phyloP scores from a whole-genome alignment of 176 grass and related monocot genomes.

The Canna indica region DNA sequence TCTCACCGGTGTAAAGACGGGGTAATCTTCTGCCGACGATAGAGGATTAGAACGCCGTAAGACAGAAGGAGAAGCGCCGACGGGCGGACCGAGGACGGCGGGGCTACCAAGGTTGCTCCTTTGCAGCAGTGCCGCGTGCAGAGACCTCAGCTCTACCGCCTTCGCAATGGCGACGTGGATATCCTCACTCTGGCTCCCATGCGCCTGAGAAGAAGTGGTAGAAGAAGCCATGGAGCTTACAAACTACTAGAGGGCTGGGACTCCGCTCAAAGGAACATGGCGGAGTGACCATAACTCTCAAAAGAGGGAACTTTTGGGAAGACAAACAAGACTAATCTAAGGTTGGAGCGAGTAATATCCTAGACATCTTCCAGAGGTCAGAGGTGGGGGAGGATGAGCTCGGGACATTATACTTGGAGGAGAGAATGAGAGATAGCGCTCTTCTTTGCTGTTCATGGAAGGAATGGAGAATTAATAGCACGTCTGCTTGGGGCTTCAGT shows the following conservation, averaged over 20 bases:
- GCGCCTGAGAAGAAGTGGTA: constrained; percentile 10
- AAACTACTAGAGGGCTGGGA: not conserved
- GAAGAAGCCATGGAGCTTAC: not conserved
- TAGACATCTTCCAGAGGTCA: not conserved
- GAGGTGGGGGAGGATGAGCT: not conserved
- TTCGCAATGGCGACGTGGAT: constrained; percentile 84
- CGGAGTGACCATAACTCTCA: not conserved
- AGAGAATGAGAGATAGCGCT: too few relatives aligned
- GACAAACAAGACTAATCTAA: constrained; percentile 14
- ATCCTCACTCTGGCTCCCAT: constrained; percentile 28
- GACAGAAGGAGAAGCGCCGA: constrained; percentile 50
- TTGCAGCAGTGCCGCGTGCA: constrained; percentile 84
- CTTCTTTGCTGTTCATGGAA: not conserved
- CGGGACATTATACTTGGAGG: not conserved
- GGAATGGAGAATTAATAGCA: too few relatives aligned
- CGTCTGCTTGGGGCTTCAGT: too few relatives aligned
- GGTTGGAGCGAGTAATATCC: not conserved
- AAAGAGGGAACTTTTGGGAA: constrained; percentile 2
- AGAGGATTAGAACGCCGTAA: constrained; percentile 32
- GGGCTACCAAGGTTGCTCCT: constrained; percentile 49
- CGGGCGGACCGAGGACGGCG: constrained; percentile 42
- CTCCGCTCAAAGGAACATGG: not conserved
- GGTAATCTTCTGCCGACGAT: constrained; percentile 61
- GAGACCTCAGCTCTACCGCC: constrained; percentile 77
- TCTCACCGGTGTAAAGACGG: constrained; percentile 84